A percentile compares a stretch with the other conserved stretches of the same genome.
Conservation (phyloP, 164 flowering plant species). For the Macadamia integrifolia region DNA sequence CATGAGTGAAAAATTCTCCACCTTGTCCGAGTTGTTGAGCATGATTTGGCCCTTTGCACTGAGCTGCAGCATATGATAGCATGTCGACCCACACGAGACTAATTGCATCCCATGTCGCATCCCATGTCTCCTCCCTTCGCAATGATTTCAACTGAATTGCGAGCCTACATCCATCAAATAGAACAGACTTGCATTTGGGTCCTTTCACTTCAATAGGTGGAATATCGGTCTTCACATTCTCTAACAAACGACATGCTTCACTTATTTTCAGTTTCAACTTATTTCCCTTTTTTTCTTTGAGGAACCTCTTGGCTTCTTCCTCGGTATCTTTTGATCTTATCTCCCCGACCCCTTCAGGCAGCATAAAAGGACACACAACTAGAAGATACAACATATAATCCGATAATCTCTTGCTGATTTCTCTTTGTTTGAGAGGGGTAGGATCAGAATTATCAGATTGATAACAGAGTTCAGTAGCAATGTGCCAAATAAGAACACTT, state of each 20-base stretch:
- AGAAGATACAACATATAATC: constrained; percentile 1
- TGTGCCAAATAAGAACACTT: constrained; percentile 31
- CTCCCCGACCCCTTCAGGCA: constrained; percentile 26
- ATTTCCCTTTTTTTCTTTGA: too few species aligned
- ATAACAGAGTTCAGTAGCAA: constrained; percentile 29
- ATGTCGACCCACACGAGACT: constrained; percentile 3
- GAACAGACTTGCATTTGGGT: constrained; percentile 35
- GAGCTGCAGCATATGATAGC: not conserved
- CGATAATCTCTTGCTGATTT: constrained; percentile 18
- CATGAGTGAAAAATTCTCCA: constrained; percentile 2
- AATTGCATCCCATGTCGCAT: not conserved
- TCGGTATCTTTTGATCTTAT: constrained; percentile 8
- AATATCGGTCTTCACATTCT: constrained; percentile 7
- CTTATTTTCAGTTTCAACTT: too few species aligned
- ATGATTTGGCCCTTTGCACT: not conserved
- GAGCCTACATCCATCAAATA: constrained; percentile 16
- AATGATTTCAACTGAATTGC: not conserved
- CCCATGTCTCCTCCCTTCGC: not conserved
- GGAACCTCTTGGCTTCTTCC: not conserved
- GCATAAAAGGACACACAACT: constrained; percentile 22
- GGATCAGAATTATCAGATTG: not conserved
- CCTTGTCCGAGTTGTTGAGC: not conserved
- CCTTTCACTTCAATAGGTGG: constrained; percentile 26
- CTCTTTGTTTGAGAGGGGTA: too few species aligned
- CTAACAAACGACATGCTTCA: not conserved